A percentile compares a stretch with the other conserved stretches of the same genome.
These are phyloP conservation scores for Dorcoceras hygrometricum DNA, from an alignment of 257 asterid genomes.

Conservation along the genomic window DNA sequence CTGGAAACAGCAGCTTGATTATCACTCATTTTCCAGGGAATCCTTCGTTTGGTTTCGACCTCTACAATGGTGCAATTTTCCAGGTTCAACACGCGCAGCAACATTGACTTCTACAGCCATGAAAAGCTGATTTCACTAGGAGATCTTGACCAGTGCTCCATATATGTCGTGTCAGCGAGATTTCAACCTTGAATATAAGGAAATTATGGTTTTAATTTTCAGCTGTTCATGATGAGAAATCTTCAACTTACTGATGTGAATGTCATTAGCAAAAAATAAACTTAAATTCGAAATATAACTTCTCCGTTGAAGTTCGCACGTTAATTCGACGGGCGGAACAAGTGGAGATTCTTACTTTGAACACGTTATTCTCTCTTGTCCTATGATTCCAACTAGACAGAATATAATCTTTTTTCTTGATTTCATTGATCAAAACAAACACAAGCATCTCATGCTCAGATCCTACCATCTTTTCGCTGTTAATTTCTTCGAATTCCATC, in stretches of 20 bases:
- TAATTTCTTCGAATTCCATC: no score
- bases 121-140: constrained; percentile 12
- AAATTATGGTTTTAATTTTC: neutral
- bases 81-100: constrained; percentile 38
- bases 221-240: constrained; percentile 3
- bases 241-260: constrained; percentile 25
- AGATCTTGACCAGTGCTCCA: neutral
- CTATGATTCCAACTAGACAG: neutral
- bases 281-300: constrained; percentile 21
- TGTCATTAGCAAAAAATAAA: constrained; percentile 22
- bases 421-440: neutral
- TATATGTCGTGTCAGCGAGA: neutral
- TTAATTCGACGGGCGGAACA: neutral
- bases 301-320: constrained; percentile 13
- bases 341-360: neutral
- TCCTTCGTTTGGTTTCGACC: constrained; percentile 30
- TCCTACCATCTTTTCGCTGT: no score
- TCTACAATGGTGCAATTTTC: constrained; percentile 35
- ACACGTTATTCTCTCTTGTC: neutral
- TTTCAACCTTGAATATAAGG: neutral
- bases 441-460: no score
- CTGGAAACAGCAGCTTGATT: constrained; percentile 24
- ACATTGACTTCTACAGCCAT: constrained; percentile 3
- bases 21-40: constrained; percentile 32
- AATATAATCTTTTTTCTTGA: neutral